phyloP scores from a whole-genome alignment of 179 eudicot genomes.

The Vitellaria paradoxa region DNA sequence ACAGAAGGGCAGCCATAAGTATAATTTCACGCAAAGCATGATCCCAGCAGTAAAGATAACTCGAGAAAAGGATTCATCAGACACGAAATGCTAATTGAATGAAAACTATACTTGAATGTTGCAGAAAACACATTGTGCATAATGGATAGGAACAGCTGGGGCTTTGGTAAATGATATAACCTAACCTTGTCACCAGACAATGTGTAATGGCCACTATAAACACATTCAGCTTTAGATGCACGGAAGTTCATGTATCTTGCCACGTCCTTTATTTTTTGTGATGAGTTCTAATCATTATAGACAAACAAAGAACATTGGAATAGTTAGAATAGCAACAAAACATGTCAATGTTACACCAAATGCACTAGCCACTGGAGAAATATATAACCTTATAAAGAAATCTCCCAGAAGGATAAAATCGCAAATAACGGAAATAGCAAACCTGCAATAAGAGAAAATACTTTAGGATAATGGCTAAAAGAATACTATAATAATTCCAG shows the following conservation, averaged over 20 bases:
- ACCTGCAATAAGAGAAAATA: slow-evolving; percentile 50
- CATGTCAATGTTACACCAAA: not conserved
- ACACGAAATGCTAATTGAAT: not conserved
- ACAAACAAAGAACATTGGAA: slow-evolving; percentile 10
- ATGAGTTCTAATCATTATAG: slow-evolving; percentile 63
- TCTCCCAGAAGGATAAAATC: slow-evolving; percentile 90
- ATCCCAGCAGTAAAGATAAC: not conserved
- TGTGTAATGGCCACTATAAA: slow-evolving; percentile 77
- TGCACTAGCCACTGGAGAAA: slow-evolving; percentile 1
- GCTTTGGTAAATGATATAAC: not conserved
- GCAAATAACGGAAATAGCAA: slow-evolving; percentile 87
- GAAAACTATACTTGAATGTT: not conserved
- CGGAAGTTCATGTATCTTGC: slow-evolving; percentile 73
- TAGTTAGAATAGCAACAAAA: slow-evolving; percentile 10
- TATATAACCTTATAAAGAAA: slow-evolving; percentile 78
- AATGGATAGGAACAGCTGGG: not conserved
- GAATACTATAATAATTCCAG: not conserved
- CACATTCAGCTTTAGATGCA: slow-evolving; percentile 57
- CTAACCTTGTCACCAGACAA: slow-evolving; percentile 77
- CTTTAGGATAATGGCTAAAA: slow-evolving; percentile 9
- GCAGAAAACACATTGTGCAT: not conserved
- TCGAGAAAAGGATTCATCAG: not conserved
- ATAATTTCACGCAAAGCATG: not conserved
- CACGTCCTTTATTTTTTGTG: slow-evolving; percentile 82
- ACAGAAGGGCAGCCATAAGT: not conserved